Evolutionary conservation across 345 rosid species (phyloP), one percentile per base, ranked within the genome.

Genomic region (Populus davidiana): DNA sequence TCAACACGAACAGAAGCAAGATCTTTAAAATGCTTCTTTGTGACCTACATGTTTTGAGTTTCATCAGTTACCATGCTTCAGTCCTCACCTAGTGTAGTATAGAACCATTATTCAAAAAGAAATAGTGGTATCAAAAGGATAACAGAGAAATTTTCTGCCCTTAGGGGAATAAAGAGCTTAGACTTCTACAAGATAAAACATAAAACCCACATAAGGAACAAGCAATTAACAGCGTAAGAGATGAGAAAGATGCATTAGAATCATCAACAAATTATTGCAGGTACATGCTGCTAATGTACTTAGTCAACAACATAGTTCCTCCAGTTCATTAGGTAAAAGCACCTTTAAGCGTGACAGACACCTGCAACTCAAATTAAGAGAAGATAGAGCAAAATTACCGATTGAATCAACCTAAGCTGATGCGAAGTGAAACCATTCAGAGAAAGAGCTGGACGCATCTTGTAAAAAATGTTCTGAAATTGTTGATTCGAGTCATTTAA

Each of bases 391-490:
- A 66, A 43, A 56, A 75, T 74, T 80, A 92, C 99, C 95, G 83
- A 83, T 75, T 78, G 88, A 81, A 93, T 92, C 75, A 96, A 83
- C 87, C 77, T 86, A 41, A 90, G 93, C 86, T 93, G 97, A 86
- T 91, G 97, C 76, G 90, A 80, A 69, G 96, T 90, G 81, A 93
- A 91, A 35, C 94, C 94, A 76, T 68, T 72, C 71, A 96, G 83
- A 82, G 84, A 69, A 73, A 93, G 84, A 71, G 98, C 92, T 0
- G 99, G 97, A 73, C 90, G 94, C 88, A 84, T 77, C 79, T 86
- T 88, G 83, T 84, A 91, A 80, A 92, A 92, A 50, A 87, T 82
- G 39, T 93, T 93, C 74, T 81, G 81, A 59, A 88, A 78, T 70
- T 85, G 85, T 77, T 88, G 85, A 11, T 76, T 74, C 10, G 86